Base-by-base conservation (phyloP, 148 eudicot genomes). In the Linanthus parryae region DNA sequence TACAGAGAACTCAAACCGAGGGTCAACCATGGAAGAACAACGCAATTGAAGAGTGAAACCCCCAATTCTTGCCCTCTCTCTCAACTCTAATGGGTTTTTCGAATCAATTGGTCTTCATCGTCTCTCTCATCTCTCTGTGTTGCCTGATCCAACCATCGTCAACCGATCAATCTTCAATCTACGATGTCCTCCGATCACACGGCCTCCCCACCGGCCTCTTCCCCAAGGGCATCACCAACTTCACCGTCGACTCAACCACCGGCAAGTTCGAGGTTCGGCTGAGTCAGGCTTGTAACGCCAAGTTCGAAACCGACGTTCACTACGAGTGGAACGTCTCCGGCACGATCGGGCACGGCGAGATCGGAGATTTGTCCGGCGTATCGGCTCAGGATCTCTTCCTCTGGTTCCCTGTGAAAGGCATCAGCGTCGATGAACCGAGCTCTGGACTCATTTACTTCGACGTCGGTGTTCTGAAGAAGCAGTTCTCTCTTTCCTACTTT, bases 191-290 rank as follows among this genome's bases (percentile, higher is more conserved):
- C 14, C 67, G 57, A 2, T 26, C 59, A 60, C 76, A 70, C 46
- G 96, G 96, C 35, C 60, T 87, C 2, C 96, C 96, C 0, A 68
- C 72, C 0, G 96, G 96, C 0, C 67, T 87, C 1, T 49, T 87
- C 4, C 96, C 96, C 0, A 80, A 73, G 48, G 85, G 72, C 37
- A 76, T 87, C 0, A 67, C 76, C 42, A 78, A 83, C 15, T 87
- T 60, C 61, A 72, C 69, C 0, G 58, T 68, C 6, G n/a, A n/a
- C n/a, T 65, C 79, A n/a, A 53, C 65, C 18, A 44, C 56, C 15
- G 92, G 92, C 1, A 64, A 67, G n/a, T 52, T 87, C 2, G 82
- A 83, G 20, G 88, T 87, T 0, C 54, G 40, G n/a, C 63, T 87
- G 0, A 81, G 78, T 4, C 70, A 73, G 0, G 92, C 96, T 2